phyloP scores from a whole-genome alignment of 2,329 filamentous ascomycete genomes.

The Alternaria novae-zelandiae region DNA sequence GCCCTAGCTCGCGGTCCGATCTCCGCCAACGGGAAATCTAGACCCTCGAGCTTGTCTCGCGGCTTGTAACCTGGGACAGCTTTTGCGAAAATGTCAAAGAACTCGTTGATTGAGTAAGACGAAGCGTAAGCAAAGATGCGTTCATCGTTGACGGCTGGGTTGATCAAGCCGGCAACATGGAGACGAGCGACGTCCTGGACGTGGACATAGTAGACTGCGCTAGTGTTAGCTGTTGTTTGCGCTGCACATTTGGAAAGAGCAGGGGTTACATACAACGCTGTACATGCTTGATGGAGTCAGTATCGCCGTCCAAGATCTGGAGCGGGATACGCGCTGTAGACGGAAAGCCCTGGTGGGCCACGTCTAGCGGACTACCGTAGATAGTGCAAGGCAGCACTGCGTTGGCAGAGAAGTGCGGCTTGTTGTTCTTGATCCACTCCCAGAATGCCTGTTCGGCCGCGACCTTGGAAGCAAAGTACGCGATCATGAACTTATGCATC shows the following conservation, averaged over 20 bases:
- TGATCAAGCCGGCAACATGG: slow-evolving; percentile 23
- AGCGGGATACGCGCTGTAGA: slow-evolving; percentile 15
- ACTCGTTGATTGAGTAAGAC: slow-evolving; percentile 14
- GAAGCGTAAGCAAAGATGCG: slow-evolving; percentile 20
- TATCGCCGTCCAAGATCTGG: slow-evolving; percentile 17
- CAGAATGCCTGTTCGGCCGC: slow-evolving; percentile 52
- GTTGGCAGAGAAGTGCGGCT: slow-evolving; percentile 51
- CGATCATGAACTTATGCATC: slow-evolving; percentile 19
- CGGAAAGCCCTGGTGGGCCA: slow-evolving; percentile 19
- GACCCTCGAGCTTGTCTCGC: slow-evolving; percentile 6
- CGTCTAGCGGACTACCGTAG: slow-evolving; percentile 18
- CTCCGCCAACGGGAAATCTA: slow-evolving; percentile 13
- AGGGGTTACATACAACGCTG: slow-evolving; percentile 13
- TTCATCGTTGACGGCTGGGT: slow-evolving; percentile 17
- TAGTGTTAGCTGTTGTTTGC: slow-evolving; percentile 2
- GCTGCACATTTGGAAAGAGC: not conserved
- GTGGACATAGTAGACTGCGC: slow-evolving; percentile 20
- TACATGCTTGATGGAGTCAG: slow-evolving; percentile 15
- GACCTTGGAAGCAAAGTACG: slow-evolving; percentile 54
- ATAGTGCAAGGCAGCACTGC: slow-evolving; percentile 23
- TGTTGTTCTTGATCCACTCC: slow-evolving; percentile 51
- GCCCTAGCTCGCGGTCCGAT: slow-evolving; percentile 8
- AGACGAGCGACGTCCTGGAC: slow-evolving; percentile 27
- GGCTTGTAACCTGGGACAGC: slow-evolving; percentile 1
- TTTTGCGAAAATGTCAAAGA: slow-evolving; percentile 15